Evolutionary conservation across 768 basidiomycete genomes (phyloP).

Genomic region (Boletus fagicola): DNA sequence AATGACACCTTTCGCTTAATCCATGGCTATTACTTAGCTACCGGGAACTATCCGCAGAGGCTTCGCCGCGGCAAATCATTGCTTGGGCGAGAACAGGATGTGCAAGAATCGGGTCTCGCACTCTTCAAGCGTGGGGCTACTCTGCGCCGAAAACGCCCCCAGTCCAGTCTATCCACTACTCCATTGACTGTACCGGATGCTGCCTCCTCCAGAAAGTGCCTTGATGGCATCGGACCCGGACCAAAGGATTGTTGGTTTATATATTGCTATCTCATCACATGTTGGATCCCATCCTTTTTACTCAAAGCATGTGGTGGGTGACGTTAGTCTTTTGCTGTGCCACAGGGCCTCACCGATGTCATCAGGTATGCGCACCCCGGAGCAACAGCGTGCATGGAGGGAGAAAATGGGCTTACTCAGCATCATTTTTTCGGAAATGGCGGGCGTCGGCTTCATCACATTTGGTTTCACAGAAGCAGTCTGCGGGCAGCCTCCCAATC

Average conservation of each 20-base stretch:
- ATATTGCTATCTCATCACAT: slow-evolving; percentile 85
- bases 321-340: not conserved
- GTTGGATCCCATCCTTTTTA: slow-evolving; percentile 75
- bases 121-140: slow-evolving; percentile 86
- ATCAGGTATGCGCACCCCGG: slow-evolving; percentile 82
- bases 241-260: slow-evolving; percentile 95
- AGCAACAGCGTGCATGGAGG: slow-evolving; percentile 95
- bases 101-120: slow-evolving; percentile 88
- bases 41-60: slow-evolving; percentile 69
- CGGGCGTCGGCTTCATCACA: slow-evolving; percentile 93
- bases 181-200: slow-evolving; percentile 38
- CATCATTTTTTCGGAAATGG: slow-evolving; percentile 83
- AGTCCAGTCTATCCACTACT: slow-evolving; percentile 40
- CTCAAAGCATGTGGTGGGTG: slow-evolving; percentile 75
- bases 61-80: slow-evolving; percentile 88
- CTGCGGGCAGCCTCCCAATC: slow-evolving; percentile 82
- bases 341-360: slow-evolving; percentile 10
- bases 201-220: slow-evolving; percentile 48
- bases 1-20: slow-evolving; percentile 1
- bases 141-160: slow-evolving; percentile 64
- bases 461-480: slow-evolving; percentile 97
- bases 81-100: slow-evolving; percentile 86
- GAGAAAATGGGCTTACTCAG: slow-evolving; percentile 94
- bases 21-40: slow-evolving; percentile 42
- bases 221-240: slow-evolving; percentile 76